Evolutionary conservation across 768 basidiomycete species (phyloP).

Genomic region (Boletus rubescentipes): DNA sequence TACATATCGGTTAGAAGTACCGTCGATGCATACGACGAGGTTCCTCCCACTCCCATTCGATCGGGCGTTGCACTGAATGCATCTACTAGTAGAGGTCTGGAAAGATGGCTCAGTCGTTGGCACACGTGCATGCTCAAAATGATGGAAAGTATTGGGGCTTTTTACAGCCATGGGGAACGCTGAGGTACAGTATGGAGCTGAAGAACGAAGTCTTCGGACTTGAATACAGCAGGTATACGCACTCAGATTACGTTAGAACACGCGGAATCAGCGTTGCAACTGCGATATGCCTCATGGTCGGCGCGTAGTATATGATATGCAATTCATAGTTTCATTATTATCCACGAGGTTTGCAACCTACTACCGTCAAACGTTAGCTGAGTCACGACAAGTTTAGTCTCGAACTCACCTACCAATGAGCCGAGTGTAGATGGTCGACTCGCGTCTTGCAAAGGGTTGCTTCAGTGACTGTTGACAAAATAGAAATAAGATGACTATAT

Average conservation of each 20-base stretch:
- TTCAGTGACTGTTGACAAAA: no score
- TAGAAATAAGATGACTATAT: no score
- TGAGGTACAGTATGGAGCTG: background rate
- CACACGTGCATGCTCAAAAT: background rate
- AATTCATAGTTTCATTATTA: background rate
- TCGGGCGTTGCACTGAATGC: slow-evolving; percentile 3
- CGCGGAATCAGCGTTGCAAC: background rate
- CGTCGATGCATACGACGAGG: slow-evolving; percentile 23
- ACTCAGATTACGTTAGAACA: slow-evolving; percentile 5
- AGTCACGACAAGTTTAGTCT: no score
- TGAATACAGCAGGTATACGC: background rate
- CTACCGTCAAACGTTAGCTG: no score
- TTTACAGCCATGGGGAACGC: background rate
- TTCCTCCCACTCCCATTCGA: slow-evolving; percentile 30
- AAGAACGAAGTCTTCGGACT: background rate
- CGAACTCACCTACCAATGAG: no score
- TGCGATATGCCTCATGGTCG: background rate
- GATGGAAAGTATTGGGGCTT: background rate
- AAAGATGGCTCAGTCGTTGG: background rate
- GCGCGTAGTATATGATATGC: background rate
- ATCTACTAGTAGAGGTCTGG: background rate
- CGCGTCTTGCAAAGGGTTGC: no score
- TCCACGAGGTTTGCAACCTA: slow-evolving; percentile 5
- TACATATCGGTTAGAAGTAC: slow-evolving; percentile 23
- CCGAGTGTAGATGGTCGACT: no score